Evolutionary conservation across 495 filamentous ascomycete species (phyloP), one percentile per base, ranked within the genome.

Genomic region (Trichoderma gamsii): DNA sequence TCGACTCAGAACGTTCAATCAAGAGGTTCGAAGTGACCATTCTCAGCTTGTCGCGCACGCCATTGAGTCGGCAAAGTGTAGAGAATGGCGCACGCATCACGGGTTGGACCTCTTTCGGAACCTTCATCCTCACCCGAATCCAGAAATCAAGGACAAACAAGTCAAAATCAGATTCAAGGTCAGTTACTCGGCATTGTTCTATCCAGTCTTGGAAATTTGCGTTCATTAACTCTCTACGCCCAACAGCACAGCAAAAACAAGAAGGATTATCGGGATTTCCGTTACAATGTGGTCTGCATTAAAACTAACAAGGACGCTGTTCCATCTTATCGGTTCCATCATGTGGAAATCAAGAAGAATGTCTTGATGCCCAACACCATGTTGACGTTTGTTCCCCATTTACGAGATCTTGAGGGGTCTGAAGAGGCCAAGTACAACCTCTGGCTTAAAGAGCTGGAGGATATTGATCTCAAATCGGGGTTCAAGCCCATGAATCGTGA

Each of bases 321-420:
- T 3, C 81, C 81, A 23, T 67, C 71, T 9, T 83, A 83, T 67
- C 69, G 76, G 29, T 82, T 81, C 64, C 81, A 82, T 63, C 79
- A 82, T 69, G 79, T 82, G n/a, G 80, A 82, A 68, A 78, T 83
- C n/a, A 75, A 69, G 68, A 82, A 79, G 51, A 82, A 82, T 56
- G 79, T 83, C 16, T 77, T 82, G 38, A 77, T 80, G 1, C 78
- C 80, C 0, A 80, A 83, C 70, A 80, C 80, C 16, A 79, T 79
- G 76, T 78, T 82, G 49, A 81, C 75, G 43, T 83, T 81, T 67
- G 78, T 82, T 6, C 81, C 81, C 9, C 80, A 83, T 70, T 71
- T 82, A 41, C 74, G 79, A 46, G 81, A 83, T 59, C 71, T 83
- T 11, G 79, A 81, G 21, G 77, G 78, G 0, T 76, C 74, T 18